phyloP scores from a whole-genome alignment of 495 filamentous ascomycete genomes.

The Penicillium waksmanii region DNA sequence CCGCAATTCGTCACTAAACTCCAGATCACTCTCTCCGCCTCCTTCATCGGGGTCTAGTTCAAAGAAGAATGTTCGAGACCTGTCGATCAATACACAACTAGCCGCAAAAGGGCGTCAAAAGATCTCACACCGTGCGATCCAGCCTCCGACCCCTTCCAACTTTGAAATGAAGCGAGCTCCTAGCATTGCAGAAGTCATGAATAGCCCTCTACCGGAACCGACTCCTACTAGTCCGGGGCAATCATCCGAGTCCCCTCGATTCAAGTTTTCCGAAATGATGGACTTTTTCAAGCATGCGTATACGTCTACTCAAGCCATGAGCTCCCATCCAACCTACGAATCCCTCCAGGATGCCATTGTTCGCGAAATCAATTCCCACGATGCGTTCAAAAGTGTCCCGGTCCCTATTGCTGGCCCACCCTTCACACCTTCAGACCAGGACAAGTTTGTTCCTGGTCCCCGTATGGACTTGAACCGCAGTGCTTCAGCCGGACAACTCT shows the following conservation, averaged over 20 bases:
- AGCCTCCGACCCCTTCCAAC: conserved; percentile 44
- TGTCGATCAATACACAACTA: conserved; percentile 48
- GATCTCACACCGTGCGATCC: conserved; percentile 45
- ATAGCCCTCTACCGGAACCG: conserved; percentile 40
- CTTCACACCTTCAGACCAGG: conserved; percentile 41
- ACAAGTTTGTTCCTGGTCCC: conserved; percentile 20
- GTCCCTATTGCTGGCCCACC: conserved; percentile 38
- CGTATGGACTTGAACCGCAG: conserved; percentile 24
- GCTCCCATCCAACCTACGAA: conserved; percentile 46
- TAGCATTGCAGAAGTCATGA: conserved; percentile 53
- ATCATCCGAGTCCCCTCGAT: conserved; percentile 24
- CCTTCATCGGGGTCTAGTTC: conserved; percentile 24
- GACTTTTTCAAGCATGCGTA: conserved; percentile 48
- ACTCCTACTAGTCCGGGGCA: conserved; percentile 27
- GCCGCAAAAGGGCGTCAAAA: conserved; percentile 37
- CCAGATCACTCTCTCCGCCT: conserved; percentile 22
- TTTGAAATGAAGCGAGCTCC: conserved; percentile 32
- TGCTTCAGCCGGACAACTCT: conserved; percentile 34
- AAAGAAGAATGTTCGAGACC: conserved; percentile 47
- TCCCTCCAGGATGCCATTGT: conserved; percentile 51
- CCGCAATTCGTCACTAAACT: conserved; percentile 20
- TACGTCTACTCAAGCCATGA: conserved; percentile 33
- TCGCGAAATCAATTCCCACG: conserved; percentile 53
- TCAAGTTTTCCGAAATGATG: conserved; percentile 49
- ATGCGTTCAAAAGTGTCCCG: conserved; percentile 47